Evolutionary conservation across 805 yeast genomes (phyloP).

Genomic region (Kodamaea hsintzibuensis): DNA sequence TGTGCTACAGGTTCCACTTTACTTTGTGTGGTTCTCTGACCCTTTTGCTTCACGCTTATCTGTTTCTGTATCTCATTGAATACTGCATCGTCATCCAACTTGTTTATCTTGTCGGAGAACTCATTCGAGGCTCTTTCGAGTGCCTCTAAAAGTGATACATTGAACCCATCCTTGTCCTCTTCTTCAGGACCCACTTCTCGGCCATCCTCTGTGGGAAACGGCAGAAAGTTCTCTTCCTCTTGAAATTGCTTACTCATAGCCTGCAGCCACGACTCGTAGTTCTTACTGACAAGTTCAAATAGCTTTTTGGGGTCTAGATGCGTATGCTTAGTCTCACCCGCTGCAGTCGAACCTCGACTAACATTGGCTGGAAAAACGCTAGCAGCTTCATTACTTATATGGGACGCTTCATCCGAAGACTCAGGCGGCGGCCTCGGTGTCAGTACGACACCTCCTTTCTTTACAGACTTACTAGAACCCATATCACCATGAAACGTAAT

Average conservation of each 20-base stretch:
- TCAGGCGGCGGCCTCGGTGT: neutral
- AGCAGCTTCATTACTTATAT: neutral
- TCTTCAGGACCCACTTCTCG: constrained; percentile 8
- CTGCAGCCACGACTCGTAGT: constrained; percentile 41
- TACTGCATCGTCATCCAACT: constrained; percentile 11
- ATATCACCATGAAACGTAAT: neutral
- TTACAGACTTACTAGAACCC: neutral
- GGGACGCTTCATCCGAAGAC: neutral
- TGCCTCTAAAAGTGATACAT: constrained; percentile 31
- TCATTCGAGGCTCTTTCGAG: constrained; percentile 29
- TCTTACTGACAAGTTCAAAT: constrained; percentile 34
- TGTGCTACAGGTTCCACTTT: neutral
- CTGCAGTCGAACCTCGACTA: neutral
- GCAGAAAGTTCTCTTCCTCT: constrained; percentile 27
- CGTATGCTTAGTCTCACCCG: neutral
- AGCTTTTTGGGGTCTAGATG: constrained; percentile 27
- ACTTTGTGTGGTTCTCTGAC: neutral
- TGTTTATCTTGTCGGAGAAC: constrained; percentile 14
- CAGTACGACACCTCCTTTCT: neutral
- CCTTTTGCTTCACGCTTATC: constrained; percentile 2
- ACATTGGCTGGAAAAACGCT: neutral
- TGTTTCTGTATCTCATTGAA: constrained; percentile 13
- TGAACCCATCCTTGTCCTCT: constrained; percentile 22
- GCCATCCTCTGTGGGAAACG: constrained; percentile 27
- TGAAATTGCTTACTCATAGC: constrained; percentile 27